A percentile compares a stretch with the other conserved stretches of the same genome.
These are phyloP conservation scores for Phytophthora meadii DNA, from an alignment of 352 stramenopile genomes.

Conservation along the genomic window DNA sequence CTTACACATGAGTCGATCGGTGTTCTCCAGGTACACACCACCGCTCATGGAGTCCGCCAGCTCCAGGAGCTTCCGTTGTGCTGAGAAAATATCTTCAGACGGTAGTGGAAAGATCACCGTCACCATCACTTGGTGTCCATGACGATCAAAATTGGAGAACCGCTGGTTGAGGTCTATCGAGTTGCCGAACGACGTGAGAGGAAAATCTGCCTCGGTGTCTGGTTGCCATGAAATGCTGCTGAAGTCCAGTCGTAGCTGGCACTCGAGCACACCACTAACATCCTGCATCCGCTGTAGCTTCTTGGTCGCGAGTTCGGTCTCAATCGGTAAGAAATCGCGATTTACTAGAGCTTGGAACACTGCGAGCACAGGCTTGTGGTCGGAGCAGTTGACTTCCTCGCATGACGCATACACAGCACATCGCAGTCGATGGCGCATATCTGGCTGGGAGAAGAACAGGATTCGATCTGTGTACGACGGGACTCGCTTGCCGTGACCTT, in stretches of 20 bases:
- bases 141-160: conserved; percentile 41
- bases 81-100: conserved; percentile 85
- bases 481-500: conserved; percentile 68
- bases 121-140: conserved; percentile 53
- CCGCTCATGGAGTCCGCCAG: conserved; percentile 74
- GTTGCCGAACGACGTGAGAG: conserved; percentile 19
- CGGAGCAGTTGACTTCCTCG: conserved; percentile 76
- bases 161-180: conserved; percentile 34
- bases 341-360: conserved; percentile 78
- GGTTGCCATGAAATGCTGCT: conserved; percentile 59
- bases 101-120: conserved; percentile 82
- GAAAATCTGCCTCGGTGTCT: conserved; percentile 18
- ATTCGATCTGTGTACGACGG: conserved; percentile 93
- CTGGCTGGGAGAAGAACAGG: conserved; percentile 78
- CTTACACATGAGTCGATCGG: conserved; percentile 45
- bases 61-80: conserved; percentile 83
- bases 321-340: conserved; percentile 56
- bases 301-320: conserved; percentile 50
- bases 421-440: conserved; percentile 68
- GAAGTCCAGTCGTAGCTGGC: conserved; percentile 62
- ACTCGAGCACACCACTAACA: conserved; percentile 65
- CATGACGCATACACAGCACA: conserved; percentile 77
- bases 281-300: conserved; percentile 70
- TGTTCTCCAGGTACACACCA: conserved; percentile 62
- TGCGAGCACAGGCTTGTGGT: conserved; percentile 86